phyloP scores from a whole-genome alignment of 768 basidiomycete species.

The Albatrellus ellisii region DNA sequence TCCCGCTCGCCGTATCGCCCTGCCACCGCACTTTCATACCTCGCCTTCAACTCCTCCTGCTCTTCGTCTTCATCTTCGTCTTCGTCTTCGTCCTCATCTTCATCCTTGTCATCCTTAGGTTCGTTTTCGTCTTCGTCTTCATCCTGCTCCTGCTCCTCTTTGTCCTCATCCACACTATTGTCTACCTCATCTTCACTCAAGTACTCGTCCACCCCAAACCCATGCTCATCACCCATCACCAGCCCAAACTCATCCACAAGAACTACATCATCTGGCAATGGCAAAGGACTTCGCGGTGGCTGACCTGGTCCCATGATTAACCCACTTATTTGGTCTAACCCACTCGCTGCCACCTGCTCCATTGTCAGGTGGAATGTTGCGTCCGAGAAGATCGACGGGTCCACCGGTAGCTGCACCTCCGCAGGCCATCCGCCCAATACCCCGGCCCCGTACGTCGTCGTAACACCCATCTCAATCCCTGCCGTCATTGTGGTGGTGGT shows the following conservation, averaged over 20 bases:
- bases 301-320: conserved; percentile 14
- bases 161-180: conserved; percentile 27
- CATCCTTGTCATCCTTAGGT: conserved; percentile 29
- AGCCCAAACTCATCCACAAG: conserved; percentile 26
- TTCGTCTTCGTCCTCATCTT: conserved; percentile 13
- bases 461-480: conserved; percentile 18
- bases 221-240: conserved; percentile 23
- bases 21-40: conserved; percentile 8
- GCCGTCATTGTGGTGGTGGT: too few species aligned
- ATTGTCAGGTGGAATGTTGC: conserved; percentile 38
- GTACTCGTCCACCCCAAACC: conserved; percentile 33
- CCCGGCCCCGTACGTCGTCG: conserved; percentile 18
- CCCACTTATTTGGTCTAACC: too few species aligned
- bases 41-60: conserved; percentile 10
- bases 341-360: conserved; percentile 30
- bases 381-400: conserved; percentile 40
- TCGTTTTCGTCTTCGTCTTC: conserved; percentile 35
- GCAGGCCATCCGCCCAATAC: conserved; percentile 25
- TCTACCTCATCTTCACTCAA: conserved; percentile 35
- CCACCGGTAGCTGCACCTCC: conserved; percentile 30
- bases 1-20: too few species aligned
- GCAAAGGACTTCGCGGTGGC: not conserved
- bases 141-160: conserved; percentile 15
- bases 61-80: conserved; percentile 19
- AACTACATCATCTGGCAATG: conserved; percentile 18